These are phyloP conservation scores for Chlorella sp. DNA, from an alignment of 139 green algal species.

Conservation along the genomic window DNA sequence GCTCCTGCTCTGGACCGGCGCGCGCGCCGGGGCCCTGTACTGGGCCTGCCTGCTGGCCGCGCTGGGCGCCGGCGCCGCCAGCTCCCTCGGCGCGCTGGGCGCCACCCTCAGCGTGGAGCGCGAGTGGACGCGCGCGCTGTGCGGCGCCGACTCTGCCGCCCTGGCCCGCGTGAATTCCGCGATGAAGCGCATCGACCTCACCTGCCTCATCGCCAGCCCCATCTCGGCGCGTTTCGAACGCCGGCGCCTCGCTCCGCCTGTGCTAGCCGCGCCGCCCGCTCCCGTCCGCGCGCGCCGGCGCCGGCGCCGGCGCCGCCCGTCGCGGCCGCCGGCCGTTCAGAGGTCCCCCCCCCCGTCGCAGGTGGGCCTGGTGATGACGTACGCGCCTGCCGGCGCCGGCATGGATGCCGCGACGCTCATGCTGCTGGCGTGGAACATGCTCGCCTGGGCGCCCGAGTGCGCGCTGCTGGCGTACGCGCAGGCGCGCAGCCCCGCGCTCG, in stretches of 20 bases:
- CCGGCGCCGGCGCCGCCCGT: too few species aligned
- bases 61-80: slow-evolving; percentile 47
- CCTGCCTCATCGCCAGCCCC: slow-evolving; percentile 67
- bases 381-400: slow-evolving; percentile 21
- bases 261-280: too few species aligned
- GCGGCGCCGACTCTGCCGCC: slow-evolving; percentile 23
- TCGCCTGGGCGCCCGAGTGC: slow-evolving; percentile 61
- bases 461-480: slow-evolving; percentile 53
- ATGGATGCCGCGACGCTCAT: slow-evolving; percentile 38
- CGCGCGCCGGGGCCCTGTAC: slow-evolving; percentile 26
- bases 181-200: slow-evolving; percentile 84
- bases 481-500: slow-evolving; percentile 4
- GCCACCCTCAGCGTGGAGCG: slow-evolving; percentile 65
- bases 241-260: too few species aligned
- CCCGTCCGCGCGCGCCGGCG: too few species aligned
- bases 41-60: slow-evolving; percentile 38
- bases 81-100: slow-evolving; percentile 60
- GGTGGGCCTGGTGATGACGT: slow-evolving; percentile 74
- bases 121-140: slow-evolving; percentile 60
- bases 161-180: slow-evolving; percentile 60
- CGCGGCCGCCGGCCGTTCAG: too few species aligned
- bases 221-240: too few species aligned
- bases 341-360: too few species aligned
- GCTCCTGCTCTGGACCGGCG: slow-evolving; percentile 33
- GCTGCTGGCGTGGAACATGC: slow-evolving; percentile 56